Evolutionary conservation across 2,329 filamentous ascomycete genomes (phyloP).

Genomic region (Colletotrichum cuscutae): DNA sequence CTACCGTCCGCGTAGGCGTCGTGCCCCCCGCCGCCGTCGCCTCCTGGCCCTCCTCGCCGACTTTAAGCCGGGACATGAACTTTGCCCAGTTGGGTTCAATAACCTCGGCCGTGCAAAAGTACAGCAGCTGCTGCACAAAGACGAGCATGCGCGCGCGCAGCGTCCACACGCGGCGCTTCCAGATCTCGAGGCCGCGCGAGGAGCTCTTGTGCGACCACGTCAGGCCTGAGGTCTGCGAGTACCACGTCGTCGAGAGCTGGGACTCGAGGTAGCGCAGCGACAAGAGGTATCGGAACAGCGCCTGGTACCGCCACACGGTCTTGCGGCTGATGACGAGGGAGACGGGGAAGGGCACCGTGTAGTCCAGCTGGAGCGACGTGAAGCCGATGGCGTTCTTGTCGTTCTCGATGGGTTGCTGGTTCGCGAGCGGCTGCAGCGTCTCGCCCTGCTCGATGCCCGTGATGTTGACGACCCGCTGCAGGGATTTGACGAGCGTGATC

Average conservation of each 20-base stretch:
- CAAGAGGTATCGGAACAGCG: conserved; percentile 92
- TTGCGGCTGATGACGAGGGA: conserved; percentile 96
- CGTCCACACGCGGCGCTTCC: conserved; percentile 94
- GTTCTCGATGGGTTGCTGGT: conserved; percentile 75
- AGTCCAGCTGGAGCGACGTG: conserved; percentile 93
- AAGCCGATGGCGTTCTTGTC: conserved; percentile 91
- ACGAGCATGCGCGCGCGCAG: conserved; percentile 93
- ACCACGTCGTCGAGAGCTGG: conserved; percentile 88
- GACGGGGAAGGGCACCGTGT: conserved; percentile 92
- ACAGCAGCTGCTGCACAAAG: conserved; percentile 95
- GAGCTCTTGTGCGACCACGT: conserved; percentile 86
- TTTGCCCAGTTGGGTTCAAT: conserved; percentile 98
- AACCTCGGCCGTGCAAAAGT: conserved; percentile 96
- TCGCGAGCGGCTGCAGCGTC: conserved; percentile 77
- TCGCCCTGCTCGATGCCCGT: conserved; percentile 94
- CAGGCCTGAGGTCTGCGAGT: conserved; percentile 83
- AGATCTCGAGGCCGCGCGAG: conserved; percentile 80
- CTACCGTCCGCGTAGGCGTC: conserved; percentile 77
- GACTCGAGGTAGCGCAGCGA: conserved; percentile 91
- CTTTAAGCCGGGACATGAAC: conserved; percentile 87
- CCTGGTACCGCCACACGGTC: conserved; percentile 95
- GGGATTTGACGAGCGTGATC: conserved; percentile 88
- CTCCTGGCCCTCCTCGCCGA: conserved; percentile 55
- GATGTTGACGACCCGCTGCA: conserved; percentile 97
- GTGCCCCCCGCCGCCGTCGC: conserved; percentile 37